Conservation (phyloP, 2,329 filamentous ascomycete species). For the Herpotrichia juniperi region DNA sequence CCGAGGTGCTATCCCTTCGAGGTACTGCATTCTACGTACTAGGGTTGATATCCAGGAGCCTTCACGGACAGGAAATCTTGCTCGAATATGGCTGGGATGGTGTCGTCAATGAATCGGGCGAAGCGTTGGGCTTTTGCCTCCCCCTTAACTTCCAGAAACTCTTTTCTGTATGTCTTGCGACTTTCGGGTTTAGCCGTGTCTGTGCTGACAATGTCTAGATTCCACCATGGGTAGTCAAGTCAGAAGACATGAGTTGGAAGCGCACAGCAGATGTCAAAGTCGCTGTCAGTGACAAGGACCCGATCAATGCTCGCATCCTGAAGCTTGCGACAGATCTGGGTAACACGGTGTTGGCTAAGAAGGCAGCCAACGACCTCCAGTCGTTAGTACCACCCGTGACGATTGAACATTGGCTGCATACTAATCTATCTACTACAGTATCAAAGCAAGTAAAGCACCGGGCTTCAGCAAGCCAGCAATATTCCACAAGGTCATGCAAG, state of each 20-base stretch:
- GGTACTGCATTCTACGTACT: conserved; percentile 97
- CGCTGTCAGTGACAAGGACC: conserved; percentile 66
- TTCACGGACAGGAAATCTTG: conserved; percentile 90
- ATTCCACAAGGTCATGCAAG: conserved; percentile 82
- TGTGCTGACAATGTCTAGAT: conserved; percentile 38
- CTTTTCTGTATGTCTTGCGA: conserved; percentile 65
- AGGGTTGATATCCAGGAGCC: conserved; percentile 87
- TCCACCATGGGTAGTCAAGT: conserved; percentile 42
- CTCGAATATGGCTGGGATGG: conserved; percentile 92
- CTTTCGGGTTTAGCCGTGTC: background rate
- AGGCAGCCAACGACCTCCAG: conserved; percentile 80
- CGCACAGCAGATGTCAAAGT: conserved; percentile 54
- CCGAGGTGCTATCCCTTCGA: conserved; percentile 88
- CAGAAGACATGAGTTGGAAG: conserved; percentile 37
- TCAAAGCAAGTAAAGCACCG: conserved; percentile 75
- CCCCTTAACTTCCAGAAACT: conserved; percentile 79
- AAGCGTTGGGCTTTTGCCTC: conserved; percentile 85
- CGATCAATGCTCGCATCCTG: conserved; percentile 74
- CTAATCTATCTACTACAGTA: conserved; percentile 53
- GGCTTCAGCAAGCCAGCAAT: conserved; percentile 78
- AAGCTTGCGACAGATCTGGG: conserved; percentile 86
- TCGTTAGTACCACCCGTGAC: conserved; percentile 47
- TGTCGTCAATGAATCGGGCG: conserved; percentile 80
- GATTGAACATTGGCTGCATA: background rate
- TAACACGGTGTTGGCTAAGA: conserved; percentile 91